Conservation (phyloP, 2,329 filamentous ascomycete genomes). For the Penicillium sp. region DNA sequence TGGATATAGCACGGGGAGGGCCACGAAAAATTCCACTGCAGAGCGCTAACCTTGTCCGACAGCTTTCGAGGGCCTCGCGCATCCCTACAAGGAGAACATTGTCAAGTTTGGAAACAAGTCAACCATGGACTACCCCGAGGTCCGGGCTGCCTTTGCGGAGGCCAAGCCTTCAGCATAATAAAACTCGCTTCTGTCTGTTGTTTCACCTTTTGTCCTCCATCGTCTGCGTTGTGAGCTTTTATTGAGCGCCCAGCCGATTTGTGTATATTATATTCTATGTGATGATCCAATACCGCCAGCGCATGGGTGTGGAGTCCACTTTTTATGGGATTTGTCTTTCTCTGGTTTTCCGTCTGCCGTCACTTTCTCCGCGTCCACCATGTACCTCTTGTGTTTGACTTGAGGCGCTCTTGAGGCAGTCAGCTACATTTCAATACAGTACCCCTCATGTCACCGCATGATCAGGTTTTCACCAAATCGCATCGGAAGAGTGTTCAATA, state of each 20-base stretch:
- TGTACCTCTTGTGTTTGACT: no score
- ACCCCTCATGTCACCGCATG: background rate
- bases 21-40: no score
- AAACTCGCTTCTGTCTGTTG: constrained; percentile 1
- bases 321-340: constrained; percentile 17
- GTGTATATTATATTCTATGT: constrained; percentile 27
- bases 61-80: constrained; percentile 85
- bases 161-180: constrained; percentile 24
- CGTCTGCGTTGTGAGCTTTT: background rate
- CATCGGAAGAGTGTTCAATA: constrained; percentile 14
- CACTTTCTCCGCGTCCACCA: no score
- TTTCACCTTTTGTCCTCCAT: constrained; percentile 2
- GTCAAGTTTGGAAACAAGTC: constrained; percentile 61
- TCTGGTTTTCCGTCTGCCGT: background rate
- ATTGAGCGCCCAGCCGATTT: constrained; percentile 3
- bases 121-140: constrained; percentile 31
- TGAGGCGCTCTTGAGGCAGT: no score
- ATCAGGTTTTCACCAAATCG: constrained; percentile 2
- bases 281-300: constrained; percentile 31
- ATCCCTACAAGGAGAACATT: constrained; percentile 88
- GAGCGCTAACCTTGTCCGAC: background rate
- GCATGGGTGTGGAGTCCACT: constrained; percentile 38
- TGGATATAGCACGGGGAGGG: no score
- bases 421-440: no score
- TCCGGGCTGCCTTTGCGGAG: constrained; percentile 34